These are phyloP conservation scores for Hydnum rufescens DNA, from an alignment of 768 basidiomycete genomes.

Conservation along the genomic window DNA sequence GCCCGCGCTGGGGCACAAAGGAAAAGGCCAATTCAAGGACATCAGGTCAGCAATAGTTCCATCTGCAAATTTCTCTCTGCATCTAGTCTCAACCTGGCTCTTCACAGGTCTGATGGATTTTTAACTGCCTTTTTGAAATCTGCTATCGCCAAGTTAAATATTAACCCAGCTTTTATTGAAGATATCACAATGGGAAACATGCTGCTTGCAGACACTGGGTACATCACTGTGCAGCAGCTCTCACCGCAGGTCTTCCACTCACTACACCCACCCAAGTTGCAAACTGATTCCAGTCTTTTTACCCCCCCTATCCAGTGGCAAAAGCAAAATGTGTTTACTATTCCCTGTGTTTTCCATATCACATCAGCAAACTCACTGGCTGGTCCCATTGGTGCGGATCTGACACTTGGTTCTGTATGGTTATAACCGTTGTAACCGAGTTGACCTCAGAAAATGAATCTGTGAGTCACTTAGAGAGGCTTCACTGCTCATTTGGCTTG, in stretches of 20 bases:
- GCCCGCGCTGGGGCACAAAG: slow-evolving; percentile 12
- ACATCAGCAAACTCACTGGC: too few species aligned
- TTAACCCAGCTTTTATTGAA: slow-evolving; percentile 45
- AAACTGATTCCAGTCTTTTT: slow-evolving; percentile 26
- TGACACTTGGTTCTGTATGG: too few species aligned
- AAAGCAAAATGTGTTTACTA: background rate
- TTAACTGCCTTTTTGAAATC: slow-evolving; percentile 39
- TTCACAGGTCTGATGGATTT: slow-evolving; percentile 13
- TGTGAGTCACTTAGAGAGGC: too few species aligned
- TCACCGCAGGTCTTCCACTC: slow-evolving; percentile 70
- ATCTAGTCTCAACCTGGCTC: background rate
- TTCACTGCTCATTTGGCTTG: too few species aligned
- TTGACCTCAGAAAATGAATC: too few species aligned
- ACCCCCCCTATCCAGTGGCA: background rate
- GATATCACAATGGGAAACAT: slow-evolving; percentile 72
- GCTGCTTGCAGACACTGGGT: slow-evolving; percentile 35
- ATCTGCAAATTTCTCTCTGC: background rate
- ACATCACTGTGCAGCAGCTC: slow-evolving; percentile 55
- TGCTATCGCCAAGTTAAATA: slow-evolving; percentile 26
- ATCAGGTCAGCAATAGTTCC: slow-evolving; percentile 23
- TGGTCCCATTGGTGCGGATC: too few species aligned
- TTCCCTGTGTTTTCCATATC: background rate
- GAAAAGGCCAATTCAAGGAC: slow-evolving; percentile 57
- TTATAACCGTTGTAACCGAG: too few species aligned
- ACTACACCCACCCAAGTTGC: slow-evolving; percentile 50